A percentile compares a stretch with the other conserved stretches of the same genome.
Conservation (phyloP, 768 basidiomycete species). For the Rhizopogon roseolus region DNA sequence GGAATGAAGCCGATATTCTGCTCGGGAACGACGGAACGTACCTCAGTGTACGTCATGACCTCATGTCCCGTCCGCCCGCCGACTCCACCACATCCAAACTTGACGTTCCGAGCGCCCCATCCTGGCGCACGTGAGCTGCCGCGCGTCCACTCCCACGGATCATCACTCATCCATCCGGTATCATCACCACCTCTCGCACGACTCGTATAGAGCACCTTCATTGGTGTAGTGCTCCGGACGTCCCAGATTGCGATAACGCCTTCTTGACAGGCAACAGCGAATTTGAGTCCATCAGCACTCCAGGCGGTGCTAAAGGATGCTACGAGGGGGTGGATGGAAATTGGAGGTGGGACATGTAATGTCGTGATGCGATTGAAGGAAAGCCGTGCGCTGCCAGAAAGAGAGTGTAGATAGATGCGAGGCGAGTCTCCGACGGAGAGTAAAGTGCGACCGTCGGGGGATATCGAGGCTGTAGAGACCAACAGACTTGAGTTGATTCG, state of each 20-base stretch:
- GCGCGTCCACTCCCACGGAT: slow-evolving; percentile 65
- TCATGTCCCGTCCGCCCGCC: slow-evolving; percentile 52
- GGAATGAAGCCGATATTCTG: not conserved
- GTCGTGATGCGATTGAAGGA: slow-evolving; percentile 63
- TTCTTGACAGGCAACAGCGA: slow-evolving; percentile 81
- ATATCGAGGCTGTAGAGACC: slow-evolving; percentile 65
- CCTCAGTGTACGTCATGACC: slow-evolving; percentile 88
- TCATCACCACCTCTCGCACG: slow-evolving; percentile 32
- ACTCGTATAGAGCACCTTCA: slow-evolving; percentile 64
- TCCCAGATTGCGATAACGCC: slow-evolving; percentile 81
- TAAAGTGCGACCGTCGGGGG: slow-evolving; percentile 81
- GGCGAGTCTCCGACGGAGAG: slow-evolving; percentile 90
- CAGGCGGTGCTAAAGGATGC: slow-evolving; percentile 83
- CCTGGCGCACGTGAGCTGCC: slow-evolving; percentile 58
- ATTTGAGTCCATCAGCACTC: slow-evolving; percentile 69
- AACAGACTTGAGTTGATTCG: slow-evolving; percentile 7
- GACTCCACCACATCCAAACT: slow-evolving; percentile 64
- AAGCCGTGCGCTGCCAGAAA: slow-evolving; percentile 59
- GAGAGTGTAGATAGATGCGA: slow-evolving; percentile 76
- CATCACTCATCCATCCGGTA: slow-evolving; percentile 53
- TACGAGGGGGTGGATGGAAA: slow-evolving; percentile 29
- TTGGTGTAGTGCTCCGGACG: slow-evolving; percentile 65
- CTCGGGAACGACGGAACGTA: slow-evolving; percentile 19
- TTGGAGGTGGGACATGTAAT: slow-evolving; percentile 61
- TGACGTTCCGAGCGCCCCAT: slow-evolving; percentile 85